Evolutionary conservation across 805 yeast genomes (phyloP), one percentile per base, ranked within the genome.

Genomic region (Komagataella pseudopastoris): DNA sequence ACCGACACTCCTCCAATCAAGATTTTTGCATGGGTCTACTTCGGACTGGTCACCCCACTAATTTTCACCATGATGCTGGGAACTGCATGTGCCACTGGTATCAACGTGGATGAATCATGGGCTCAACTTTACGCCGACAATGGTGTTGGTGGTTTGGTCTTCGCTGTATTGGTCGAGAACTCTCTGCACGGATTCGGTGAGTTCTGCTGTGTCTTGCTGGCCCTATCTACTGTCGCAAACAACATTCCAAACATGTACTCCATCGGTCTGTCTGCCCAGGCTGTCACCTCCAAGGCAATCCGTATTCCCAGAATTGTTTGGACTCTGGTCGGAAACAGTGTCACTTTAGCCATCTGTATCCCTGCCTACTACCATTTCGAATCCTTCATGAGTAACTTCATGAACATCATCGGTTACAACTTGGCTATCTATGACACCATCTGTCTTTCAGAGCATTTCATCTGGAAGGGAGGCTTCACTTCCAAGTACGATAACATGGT

Each of bases 191-290:
- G 88, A 7, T 88, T 90, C 59, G 96, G 96, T 56, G 83, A 87
- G 66, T 88, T 90, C 75, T 82, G 90, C 68, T 79, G 90, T 68
- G 96, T 90, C 36, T 30, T 90, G 17, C 71, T 90, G 56, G 88
- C 95, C 16, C 69, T 90, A 57, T 87, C 96, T 36, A 88, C 96
- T 36, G 84, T 90, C 52, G 83, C 96, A 57, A 88, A 88, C 75
- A 89, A 88, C 71, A 80, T 89, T 66, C 96, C 96, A 67, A 89
- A 88, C 73, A 82, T 88, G 85, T 90, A 90, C 74, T 87, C 97
- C 23, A 78, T 88, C 60, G 90, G 88, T 45, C 74, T 90, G 62
- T 82, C 89, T 57, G 88, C 89, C 43, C 97, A 90, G 71, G 80
- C 93, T 47, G 70, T 85, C 60, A 85, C 91, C 85, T 78, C 85